These are phyloP conservation scores for Pseudogymnoascus verrucosus DNA, from an alignment of 2,329 filamentous ascomycete genomes.

Conservation along the genomic window DNA sequence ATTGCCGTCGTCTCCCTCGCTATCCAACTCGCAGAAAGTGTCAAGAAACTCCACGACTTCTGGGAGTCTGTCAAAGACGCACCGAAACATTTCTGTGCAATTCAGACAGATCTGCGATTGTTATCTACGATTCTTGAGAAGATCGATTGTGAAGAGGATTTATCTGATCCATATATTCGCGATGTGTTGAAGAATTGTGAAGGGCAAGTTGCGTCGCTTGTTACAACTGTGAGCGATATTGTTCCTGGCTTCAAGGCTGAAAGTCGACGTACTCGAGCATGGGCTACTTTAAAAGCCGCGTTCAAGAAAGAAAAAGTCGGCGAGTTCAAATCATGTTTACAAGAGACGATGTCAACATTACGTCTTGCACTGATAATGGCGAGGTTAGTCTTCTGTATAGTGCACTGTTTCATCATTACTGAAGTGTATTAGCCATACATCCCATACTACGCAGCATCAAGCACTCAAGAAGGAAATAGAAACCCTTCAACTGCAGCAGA, in stretches of 20 bases:
- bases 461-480: too few species aligned
- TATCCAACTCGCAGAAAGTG: background rate
- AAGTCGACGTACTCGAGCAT: background rate
- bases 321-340: too few species aligned
- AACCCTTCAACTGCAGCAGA: too few species aligned
- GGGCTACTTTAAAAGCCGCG: background rate
- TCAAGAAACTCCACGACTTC: background rate
- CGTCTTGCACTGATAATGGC: too few species aligned
- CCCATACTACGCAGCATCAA: too few species aligned
- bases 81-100: background rate
- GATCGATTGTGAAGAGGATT: background rate
- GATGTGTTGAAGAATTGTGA: background rate
- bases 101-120: background rate
- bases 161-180: background rate
- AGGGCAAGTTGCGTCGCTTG: background rate
- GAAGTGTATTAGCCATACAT: too few species aligned
- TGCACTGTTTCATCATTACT: too few species aligned
- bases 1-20: background rate
- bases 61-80: background rate
- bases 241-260: background rate
- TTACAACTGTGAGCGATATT: background rate
- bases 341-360: too few species aligned
- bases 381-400: too few species aligned
- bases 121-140: background rate
- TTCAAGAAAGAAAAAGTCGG: too few species aligned